phyloP scores from a whole-genome alignment of 495 filamentous ascomycete species.

The Penicillium soppii region DNA sequence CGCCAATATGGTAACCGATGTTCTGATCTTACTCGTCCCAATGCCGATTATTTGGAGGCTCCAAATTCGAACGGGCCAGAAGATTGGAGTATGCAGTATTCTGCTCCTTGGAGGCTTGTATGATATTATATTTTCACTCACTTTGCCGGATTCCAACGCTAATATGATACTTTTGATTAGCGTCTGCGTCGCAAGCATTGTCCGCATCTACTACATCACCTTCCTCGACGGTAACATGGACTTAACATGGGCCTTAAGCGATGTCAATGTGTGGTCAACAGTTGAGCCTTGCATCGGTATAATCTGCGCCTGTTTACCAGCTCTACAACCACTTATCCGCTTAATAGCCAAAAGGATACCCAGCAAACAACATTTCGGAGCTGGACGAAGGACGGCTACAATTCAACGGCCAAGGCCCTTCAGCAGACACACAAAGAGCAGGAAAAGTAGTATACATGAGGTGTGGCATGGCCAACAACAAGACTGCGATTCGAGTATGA shows the following conservation, averaged over 20 bases:
- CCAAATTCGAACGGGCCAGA: slow-evolving; percentile 43
- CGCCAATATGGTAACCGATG: slow-evolving; percentile 52
- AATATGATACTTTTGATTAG: background rate
- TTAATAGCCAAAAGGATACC: slow-evolving; percentile 12
- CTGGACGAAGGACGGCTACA: background rate
- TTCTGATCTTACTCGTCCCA: slow-evolving; percentile 52
- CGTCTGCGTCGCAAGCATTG: slow-evolving; percentile 21
- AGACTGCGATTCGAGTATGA: background rate
- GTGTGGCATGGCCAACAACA: background rate
- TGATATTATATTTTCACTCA: background rate
- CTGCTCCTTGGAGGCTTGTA: slow-evolving; percentile 48
- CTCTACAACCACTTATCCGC: slow-evolving; percentile 19
- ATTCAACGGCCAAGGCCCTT: background rate
- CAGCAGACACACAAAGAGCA: background rate
- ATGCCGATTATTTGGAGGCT: slow-evolving; percentile 43
- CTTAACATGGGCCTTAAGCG: slow-evolving; percentile 34
- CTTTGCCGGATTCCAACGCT: background rate
- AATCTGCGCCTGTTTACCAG: slow-evolving; percentile 37
- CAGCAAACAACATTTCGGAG: background rate
- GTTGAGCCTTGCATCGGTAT: slow-evolving; percentile 44
- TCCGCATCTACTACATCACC: slow-evolving; percentile 30
- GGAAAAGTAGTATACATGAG: background rate
- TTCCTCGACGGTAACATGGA: slow-evolving; percentile 24
- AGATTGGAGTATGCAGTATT: slow-evolving; percentile 45
- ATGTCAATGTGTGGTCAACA: slow-evolving; percentile 47